Evolutionary conservation across 2,329 filamentous ascomycete species (phyloP).

Genomic region (Apiospora arundinis): DNA sequence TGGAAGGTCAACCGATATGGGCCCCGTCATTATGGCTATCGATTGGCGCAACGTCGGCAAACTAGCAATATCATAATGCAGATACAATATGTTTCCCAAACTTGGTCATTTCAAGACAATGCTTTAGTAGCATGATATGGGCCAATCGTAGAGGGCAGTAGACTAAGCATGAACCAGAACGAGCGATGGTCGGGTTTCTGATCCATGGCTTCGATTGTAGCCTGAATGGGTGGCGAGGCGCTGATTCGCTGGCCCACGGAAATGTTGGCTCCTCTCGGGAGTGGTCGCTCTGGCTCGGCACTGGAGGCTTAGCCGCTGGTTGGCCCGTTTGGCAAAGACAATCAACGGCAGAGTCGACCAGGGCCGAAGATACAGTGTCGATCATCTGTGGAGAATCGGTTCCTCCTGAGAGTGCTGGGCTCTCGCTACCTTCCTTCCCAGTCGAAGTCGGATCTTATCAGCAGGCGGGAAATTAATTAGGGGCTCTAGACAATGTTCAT

Average conservation of each 20-base stretch:
- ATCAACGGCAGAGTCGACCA: slow-evolving; percentile 6
- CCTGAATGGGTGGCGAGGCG: background rate
- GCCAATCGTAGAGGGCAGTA: background rate
- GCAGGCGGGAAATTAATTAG: slow-evolving; percentile 14
- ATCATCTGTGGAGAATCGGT: slow-evolving; percentile 18
- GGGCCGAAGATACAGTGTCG: slow-evolving; percentile 3
- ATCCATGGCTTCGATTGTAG: slow-evolving; percentile 6
- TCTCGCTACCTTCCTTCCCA: background rate
- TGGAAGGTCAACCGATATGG: background rate
- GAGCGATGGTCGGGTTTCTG: slow-evolving; percentile 1
- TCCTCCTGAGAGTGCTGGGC: background rate
- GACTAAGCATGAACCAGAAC: slow-evolving; percentile 6
- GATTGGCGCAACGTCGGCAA: slow-evolving; percentile 1
- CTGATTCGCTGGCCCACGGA: slow-evolving; percentile 6
- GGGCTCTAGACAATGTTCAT: slow-evolving; percentile 10
- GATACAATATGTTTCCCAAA: slow-evolving; percentile 2
- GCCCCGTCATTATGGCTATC: background rate
- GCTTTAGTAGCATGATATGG: background rate
- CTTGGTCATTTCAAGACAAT: background rate
- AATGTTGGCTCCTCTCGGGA: slow-evolving; percentile 13
- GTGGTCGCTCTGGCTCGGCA: slow-evolving; percentile 12
- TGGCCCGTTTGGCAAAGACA: slow-evolving; percentile 4
- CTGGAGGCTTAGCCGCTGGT: slow-evolving; percentile 2
- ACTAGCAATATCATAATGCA: slow-evolving; percentile 3
- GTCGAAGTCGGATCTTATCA: slow-evolving; percentile 14